phyloP scores from a whole-genome alignment of 2,329 filamentous ascomycete species.

The Aspergillus sp. region DNA sequence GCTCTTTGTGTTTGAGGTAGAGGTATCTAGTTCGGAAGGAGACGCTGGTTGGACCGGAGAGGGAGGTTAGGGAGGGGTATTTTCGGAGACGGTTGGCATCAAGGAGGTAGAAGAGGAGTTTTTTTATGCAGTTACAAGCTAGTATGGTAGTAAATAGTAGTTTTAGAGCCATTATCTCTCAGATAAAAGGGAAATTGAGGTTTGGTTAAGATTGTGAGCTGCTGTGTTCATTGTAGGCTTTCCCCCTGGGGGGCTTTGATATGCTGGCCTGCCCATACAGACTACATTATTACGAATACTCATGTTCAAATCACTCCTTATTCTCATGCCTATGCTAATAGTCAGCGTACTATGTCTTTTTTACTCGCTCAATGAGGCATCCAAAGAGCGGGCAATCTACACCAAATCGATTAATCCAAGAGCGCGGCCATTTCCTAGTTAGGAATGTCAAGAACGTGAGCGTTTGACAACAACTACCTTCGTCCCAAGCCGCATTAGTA shows the following conservation, averaged over 20 bases:
- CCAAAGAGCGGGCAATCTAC: neutral
- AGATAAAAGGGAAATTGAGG: neutral
- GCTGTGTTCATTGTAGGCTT: too few relatives aligned
- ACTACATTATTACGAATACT: too few relatives aligned
- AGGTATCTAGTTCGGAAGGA: constrained; percentile 37
- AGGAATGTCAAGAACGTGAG: neutral
- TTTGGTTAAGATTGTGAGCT: too few relatives aligned
- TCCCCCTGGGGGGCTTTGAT: too few relatives aligned
- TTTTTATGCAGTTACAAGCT: constrained; percentile 25
- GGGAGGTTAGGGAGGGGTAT: constrained; percentile 35
- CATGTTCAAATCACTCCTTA: too few relatives aligned
- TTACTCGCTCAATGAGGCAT: too few relatives aligned
- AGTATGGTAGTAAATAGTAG: neutral
- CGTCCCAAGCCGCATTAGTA: too few relatives aligned
- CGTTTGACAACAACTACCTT: too few relatives aligned
- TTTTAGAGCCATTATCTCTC: neutral
- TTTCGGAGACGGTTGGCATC: constrained; percentile 43
- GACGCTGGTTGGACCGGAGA: constrained; percentile 40
- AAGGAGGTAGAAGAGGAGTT: constrained; percentile 39
- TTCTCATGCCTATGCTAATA: neutral
- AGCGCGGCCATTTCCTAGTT: neutral
- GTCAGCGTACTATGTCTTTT: neutral
- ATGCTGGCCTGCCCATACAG: too few relatives aligned
- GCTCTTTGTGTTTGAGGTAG: constrained; percentile 36
- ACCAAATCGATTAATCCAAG: neutral